Percentiles rank a stretch among this genome's conserved stretches.
Conservation (phyloP, 2,329 filamentous ascomycete species). For the Botrytis galanthina region DNA sequence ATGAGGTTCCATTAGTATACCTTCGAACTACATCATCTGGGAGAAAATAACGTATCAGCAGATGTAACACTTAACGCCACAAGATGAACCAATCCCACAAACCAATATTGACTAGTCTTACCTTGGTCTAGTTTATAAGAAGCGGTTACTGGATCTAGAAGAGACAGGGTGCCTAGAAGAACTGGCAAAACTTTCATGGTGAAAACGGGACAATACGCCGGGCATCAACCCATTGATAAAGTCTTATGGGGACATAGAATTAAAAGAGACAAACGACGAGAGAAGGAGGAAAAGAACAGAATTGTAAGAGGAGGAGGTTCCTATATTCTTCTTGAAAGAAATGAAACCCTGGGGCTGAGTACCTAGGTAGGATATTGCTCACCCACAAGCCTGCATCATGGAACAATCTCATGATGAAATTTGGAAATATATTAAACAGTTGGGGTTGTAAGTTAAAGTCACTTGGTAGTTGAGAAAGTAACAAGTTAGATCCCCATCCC, state of each 20-base stretch:
- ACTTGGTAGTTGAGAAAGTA: constrained; percentile 9
- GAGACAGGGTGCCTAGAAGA: constrained; percentile 25
- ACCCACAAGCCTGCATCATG: constrained; percentile 12
- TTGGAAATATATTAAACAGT: neutral
- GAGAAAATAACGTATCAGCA: constrained; percentile 9
- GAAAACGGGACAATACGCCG: constrained; percentile 19
- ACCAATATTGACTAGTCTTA: constrained; percentile 15
- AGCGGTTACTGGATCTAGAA: constrained; percentile 26
- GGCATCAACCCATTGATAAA: constrained; percentile 10
- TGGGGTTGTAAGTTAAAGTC: constrained; percentile 11
- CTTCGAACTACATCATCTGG: constrained; percentile 6
- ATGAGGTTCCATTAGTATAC: constrained; percentile 17
- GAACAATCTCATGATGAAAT: constrained; percentile 15
- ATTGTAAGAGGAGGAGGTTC: constrained; percentile 12
- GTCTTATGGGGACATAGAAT: constrained; percentile 12
- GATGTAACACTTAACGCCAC: constrained; percentile 17
- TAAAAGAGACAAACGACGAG: constrained; percentile 16
- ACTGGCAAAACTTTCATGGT: constrained; percentile 27
- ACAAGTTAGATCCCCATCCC: constrained; percentile 6
- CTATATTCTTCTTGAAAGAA: constrained; percentile 17
- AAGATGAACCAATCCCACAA: constrained; percentile 5
- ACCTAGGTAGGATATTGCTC: constrained; percentile 7
- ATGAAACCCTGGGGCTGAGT: constrained; percentile 14
- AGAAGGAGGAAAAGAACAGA: constrained; percentile 13
- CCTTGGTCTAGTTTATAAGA: constrained; percentile 12